Conservation (phyloP, 23 red algal species). For the Gracilaria caudata region DNA sequence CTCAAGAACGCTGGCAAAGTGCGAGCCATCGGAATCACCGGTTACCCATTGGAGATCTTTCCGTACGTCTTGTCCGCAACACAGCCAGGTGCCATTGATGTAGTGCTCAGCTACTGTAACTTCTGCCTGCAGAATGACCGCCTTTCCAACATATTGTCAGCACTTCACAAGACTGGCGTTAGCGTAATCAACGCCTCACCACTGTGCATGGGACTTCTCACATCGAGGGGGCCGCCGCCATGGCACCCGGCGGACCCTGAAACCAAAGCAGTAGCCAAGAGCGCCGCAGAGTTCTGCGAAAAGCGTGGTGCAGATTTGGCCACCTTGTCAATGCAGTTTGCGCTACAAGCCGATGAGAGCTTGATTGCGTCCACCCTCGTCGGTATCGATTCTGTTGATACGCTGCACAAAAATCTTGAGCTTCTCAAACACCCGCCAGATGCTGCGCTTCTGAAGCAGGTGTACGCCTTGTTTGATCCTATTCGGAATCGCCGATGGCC, state of each 20-base stretch:
- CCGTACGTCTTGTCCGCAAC: conserved; percentile 61
- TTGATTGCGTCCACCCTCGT: conserved; percentile 78
- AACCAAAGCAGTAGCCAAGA: conserved; percentile 53
- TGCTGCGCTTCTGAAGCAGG: conserved; percentile 64
- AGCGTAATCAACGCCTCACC: conserved; percentile 92
- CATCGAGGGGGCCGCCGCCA: conserved; percentile 61
- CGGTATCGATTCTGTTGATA: conserved; percentile 87
- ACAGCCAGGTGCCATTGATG: conserved; percentile 57
- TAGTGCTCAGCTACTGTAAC: conserved; percentile 93
- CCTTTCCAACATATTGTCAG: conserved; percentile 35
- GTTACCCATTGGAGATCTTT: conserved; percentile 87
- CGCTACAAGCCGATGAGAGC: conserved; percentile 34
- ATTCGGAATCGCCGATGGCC: conserved; percentile 85
- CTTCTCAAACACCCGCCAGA: conserved; percentile 55
- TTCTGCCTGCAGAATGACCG: conserved; percentile 81
- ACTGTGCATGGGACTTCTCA: conserved; percentile 95
- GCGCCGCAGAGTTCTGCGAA: conserved; percentile 57
- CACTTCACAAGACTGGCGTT: conserved; percentile 51
- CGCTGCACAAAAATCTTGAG: conserved; percentile 73
- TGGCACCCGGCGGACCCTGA: conserved; percentile 95
- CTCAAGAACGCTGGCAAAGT: conserved; percentile 76
- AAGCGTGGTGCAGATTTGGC: conserved; percentile 62
- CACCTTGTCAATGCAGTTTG: conserved; percentile 82
- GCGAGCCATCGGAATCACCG: conserved; percentile 93
- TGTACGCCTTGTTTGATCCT: conserved; percentile 72